Conservation (phyloP, 1,139 yeast species). For the Citeromyces hawaiiensis region DNA sequence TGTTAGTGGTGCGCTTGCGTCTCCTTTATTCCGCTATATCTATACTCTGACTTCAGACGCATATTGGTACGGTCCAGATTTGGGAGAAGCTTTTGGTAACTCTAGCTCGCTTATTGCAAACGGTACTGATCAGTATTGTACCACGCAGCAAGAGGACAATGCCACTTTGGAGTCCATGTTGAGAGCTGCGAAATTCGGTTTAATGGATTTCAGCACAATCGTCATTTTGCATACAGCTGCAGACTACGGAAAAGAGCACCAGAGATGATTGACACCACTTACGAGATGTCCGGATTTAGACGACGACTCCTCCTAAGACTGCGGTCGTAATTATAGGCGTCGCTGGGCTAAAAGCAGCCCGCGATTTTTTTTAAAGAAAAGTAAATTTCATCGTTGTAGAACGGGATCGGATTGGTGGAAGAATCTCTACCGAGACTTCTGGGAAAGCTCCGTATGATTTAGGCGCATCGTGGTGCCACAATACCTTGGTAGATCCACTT, state of each 20-base stretch:
- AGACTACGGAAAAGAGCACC: slow-evolving; percentile 47
- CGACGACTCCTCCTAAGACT: too few relatives aligned
- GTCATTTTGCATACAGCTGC: slow-evolving; percentile 53
- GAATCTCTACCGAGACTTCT: slow-evolving; percentile 24
- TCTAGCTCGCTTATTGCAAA: slow-evolving; percentile 39
- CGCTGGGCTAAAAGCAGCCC: slow-evolving; percentile 76
- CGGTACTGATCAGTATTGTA: slow-evolving; percentile 45
- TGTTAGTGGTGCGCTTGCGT: too few relatives aligned
- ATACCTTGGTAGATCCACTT: slow-evolving; percentile 51
- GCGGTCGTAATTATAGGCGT: slow-evolving; percentile 56
- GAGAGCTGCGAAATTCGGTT: slow-evolving; percentile 39
- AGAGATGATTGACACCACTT: too few relatives aligned
- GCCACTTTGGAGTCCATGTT: slow-evolving; percentile 49
- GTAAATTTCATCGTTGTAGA: slow-evolving; percentile 36
- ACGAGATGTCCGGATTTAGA: too few relatives aligned
- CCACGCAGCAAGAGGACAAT: slow-evolving; percentile 59
- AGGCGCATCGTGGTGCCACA: slow-evolving; percentile 91
- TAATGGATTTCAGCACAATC: slow-evolving; percentile 43
- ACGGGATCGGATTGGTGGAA: slow-evolving; percentile 45
- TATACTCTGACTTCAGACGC: slow-evolving; percentile 48
- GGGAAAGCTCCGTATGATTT: slow-evolving; percentile 38
- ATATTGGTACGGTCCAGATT: slow-evolving; percentile 40
- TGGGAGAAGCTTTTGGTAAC: slow-evolving; percentile 36
- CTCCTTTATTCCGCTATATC: too few relatives aligned
- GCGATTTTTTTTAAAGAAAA: slow-evolving; percentile 31